Conservation (phyloP, 2,329 filamentous ascomycete species). For the Trichophaea hybrida region DNA sequence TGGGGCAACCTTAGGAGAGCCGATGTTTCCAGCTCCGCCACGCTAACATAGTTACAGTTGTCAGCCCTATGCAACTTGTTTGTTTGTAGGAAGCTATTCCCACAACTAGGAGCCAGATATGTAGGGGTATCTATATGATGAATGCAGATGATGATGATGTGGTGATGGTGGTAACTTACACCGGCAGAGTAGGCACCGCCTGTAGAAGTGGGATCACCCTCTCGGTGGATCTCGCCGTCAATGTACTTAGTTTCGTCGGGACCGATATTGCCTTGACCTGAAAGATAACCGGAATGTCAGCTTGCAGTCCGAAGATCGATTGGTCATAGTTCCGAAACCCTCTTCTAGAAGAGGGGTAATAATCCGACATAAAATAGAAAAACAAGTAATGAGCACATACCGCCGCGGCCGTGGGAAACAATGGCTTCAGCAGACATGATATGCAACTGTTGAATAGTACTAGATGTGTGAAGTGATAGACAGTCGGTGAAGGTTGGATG, state of each 20-base stretch:
- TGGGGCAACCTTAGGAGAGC: slow-evolving; percentile 10
- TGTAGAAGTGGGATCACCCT: slow-evolving; percentile 32
- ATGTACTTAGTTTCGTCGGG: slow-evolving; percentile 44
- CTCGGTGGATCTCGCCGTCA: slow-evolving; percentile 47
- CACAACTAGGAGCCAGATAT: no score
- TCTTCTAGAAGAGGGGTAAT: no score
- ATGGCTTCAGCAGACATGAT: neutral
- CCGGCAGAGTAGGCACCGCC: slow-evolving; percentile 25
- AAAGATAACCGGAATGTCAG: neutral
- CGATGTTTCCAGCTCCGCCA: slow-evolving; percentile 28
- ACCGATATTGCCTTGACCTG: slow-evolving; percentile 41
- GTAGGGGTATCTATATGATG: neutral
- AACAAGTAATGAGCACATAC: neutral
- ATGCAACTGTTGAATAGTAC: neutral
- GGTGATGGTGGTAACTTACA: slow-evolving; percentile 16
- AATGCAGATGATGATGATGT: neutral
- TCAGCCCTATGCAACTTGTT: neutral
- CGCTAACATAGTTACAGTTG: slow-evolving; percentile 16
- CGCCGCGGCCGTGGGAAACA: slow-evolving; percentile 3
- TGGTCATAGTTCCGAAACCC: neutral
- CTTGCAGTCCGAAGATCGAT: neutral
- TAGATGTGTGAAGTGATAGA: neutral
- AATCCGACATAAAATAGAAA: neutral
- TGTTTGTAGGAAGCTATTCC: no score
- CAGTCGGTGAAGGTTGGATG: neutral